Evolutionary conservation across 805 yeast species (phyloP).

Genomic region (Saturnispora saitoi): DNA sequence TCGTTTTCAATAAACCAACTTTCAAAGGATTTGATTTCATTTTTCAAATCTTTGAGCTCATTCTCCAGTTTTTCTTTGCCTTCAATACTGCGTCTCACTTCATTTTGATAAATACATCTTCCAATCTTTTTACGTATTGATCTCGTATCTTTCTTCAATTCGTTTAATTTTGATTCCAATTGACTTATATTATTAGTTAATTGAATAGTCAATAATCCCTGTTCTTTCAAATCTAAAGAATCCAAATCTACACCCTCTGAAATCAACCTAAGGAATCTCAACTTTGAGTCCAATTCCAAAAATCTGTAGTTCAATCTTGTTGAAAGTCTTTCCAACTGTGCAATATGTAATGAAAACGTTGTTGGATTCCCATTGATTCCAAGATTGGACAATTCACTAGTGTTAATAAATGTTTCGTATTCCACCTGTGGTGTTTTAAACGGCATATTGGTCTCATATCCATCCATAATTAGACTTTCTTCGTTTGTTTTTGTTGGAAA

Average conservation of each 20-base stretch:
- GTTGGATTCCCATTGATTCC: slow-evolving; percentile 2
- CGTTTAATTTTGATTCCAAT: slow-evolving; percentile 15
- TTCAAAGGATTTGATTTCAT: slow-evolving; percentile 25
- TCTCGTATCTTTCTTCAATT: slow-evolving; percentile 14
- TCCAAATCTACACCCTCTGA: slow-evolving; percentile 27
- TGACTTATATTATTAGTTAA: slow-evolving; percentile 12
- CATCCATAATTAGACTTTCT: not conserved
- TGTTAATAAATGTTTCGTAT: slow-evolving; percentile 10
- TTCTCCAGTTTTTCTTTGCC: slow-evolving; percentile 20
- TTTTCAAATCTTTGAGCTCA: slow-evolving; percentile 27
- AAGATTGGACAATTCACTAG: not conserved
- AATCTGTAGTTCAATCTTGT: slow-evolving; percentile 51
- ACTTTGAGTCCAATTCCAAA: slow-evolving; percentile 65
- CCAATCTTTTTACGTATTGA: slow-evolving; percentile 11
- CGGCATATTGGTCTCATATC: not conserved
- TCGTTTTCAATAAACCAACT: slow-evolving; percentile 3
- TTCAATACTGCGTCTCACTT: slow-evolving; percentile 14
- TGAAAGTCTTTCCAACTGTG: slow-evolving; percentile 7
- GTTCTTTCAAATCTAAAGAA: slow-evolving; percentile 17
- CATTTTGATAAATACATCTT: slow-evolving; percentile 12
- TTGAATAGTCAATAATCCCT: slow-evolving; percentile 15
- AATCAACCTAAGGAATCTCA: slow-evolving; percentile 49
- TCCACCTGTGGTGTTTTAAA: slow-evolving; percentile 12
- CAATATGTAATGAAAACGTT: slow-evolving; percentile 5
- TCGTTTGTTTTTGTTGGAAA: not conserved